Evolutionary conservation across 2,329 filamentous ascomycete species (phyloP), one percentile per base, ranked within the genome.

Genomic region (Arthrinium phaeospermum): DNA sequence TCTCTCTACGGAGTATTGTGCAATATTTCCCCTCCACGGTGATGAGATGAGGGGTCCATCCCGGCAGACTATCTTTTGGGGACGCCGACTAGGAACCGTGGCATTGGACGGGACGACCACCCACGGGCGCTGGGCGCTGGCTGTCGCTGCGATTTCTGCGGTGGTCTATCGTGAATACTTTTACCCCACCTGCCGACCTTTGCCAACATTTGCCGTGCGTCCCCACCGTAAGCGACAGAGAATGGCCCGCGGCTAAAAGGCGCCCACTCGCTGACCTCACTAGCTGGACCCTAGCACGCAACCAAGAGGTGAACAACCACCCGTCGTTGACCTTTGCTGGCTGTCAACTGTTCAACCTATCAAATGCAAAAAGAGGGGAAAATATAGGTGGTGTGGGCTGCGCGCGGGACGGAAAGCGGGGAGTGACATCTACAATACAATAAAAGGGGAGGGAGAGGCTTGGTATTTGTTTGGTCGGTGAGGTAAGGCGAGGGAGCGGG

Each of bases 91-190:
- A 41, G 57, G 57, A n/a, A 64, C 57, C 57, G 57, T 41, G 30
- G 34, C n/a, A 41, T n/a, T n/a, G 22, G 57, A 51, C 49, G 30
- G 34, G 16, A 30, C 27, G 27, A 41, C 16, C 34, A 22, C 7
- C 16, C 34, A 22, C 7, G 30, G 30, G 30, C 27, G 27, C 27
- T 30, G 27, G 27, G 27, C 27, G 27, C 27, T 30, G 27, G 27
- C 27, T 10, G 8, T n/a, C 19, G 1, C 10, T 37, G 30, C 30
- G 16, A 22, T 61, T 61, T 61, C 30, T 64, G 57, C 57, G 34
- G 57, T n/a, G 57, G 57, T 41, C 57, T 30, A 64, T 64, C 57
- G 57, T 64, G 57, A 64, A 64, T 64, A 64, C 57, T 64, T 64
- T 64, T n/a, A 41, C 57, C 57, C 57, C 57, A 64, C 57, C 30